Evolutionary conservation across 345 rosid species (phyloP), one percentile per base, ranked within the genome.

Genomic region (Eutrema japonicum): DNA sequence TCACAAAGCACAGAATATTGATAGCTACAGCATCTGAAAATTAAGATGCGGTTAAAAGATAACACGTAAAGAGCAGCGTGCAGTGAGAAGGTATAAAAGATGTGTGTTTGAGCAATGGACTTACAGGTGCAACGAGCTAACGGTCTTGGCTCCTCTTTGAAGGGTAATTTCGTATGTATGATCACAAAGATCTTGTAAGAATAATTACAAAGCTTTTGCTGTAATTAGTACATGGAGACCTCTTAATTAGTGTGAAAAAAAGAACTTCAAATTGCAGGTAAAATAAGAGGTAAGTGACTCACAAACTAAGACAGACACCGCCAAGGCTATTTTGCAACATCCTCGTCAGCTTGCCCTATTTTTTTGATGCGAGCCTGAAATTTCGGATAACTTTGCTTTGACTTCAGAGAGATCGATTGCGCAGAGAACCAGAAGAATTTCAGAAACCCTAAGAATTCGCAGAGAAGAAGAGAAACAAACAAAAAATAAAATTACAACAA

Each of bases 321-420:
- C 96, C 68, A 86, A 76, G 10, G 98, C 98, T 56, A 93, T 93
- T 84, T 93, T 93, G 81, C 98, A 52, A 94, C 96, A 82, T 94
- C 98, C 79, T 94, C 98, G 71, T 94, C 98, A 53, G 97, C 96
- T 88, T 94, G 98, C 98, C 91, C 91, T 68, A 94, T 94, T 76
- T 94, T 94, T 54, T 94, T 94, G 27, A 94, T 91, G 10, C 97
- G 88, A 51, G 97, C 96, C 98, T 94, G 91, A 63, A 72, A 18
- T 18, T n/a, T n/a, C n/a, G n/a, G n/a, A n/a, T n/a, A n/a, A n/a
- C n/a, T n/a, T n/a, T n/a, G n/a, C n/a, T n/a, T n/a, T n/a, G n/a
- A n/a, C n/a, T n/a, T n/a, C n/a, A n/a, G n/a, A n/a, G n/a, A n/a
- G n/a, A n/a, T n/a, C n/a, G n/a, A n/a, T n/a, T n/a, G n/a, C n/a